These are phyloP conservation scores for Blastobotrys serpentis DNA, from an alignment of 1,139 yeast genomes.

Conservation along the genomic window DNA sequence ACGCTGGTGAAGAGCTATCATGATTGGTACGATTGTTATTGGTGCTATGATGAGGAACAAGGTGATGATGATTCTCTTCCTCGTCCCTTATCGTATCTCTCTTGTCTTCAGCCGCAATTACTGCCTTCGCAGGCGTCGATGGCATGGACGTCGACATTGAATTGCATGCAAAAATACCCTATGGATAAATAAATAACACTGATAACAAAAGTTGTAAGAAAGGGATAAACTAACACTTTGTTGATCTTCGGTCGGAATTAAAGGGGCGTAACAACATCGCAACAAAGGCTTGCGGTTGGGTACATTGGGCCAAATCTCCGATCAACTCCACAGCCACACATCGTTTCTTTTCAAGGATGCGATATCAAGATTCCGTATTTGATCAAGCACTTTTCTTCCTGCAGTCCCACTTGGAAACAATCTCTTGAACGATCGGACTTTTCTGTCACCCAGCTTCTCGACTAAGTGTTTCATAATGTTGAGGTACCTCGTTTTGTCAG, in stretches of 20 bases:
- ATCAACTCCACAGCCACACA: neutral
- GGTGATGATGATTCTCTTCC: neutral
- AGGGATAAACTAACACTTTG: neutral
- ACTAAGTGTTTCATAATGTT: too few species aligned
- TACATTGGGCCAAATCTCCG: neutral
- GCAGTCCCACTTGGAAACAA: too few species aligned
- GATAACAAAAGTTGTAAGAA: neutral
- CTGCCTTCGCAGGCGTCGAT: constrained; percentile 5
- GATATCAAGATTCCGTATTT: too few species aligned
- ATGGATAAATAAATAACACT: neutral
- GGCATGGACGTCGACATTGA: constrained; percentile 7
- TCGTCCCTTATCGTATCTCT: neutral
- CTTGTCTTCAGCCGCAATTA: neutral
- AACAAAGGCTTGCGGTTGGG: neutral
- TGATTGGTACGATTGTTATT: too few species aligned
- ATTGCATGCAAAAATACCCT: neutral
- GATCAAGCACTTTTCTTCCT: too few species aligned
- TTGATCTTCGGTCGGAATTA: neutral
- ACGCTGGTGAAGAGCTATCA: constrained; percentile 31
- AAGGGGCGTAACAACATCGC: constrained; percentile 1
- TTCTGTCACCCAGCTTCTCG: too few species aligned
- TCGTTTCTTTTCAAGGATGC: too few species aligned
- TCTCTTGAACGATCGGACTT: too few species aligned
- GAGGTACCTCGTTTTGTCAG: too few species aligned
- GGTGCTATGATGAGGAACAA: too few species aligned